Percentiles rank a stretch among this genome's conserved stretches.
These are phyloP conservation scores for Citrus mangshanensis DNA, from an alignment of 345 rosid species.

Conservation along the genomic window DNA sequence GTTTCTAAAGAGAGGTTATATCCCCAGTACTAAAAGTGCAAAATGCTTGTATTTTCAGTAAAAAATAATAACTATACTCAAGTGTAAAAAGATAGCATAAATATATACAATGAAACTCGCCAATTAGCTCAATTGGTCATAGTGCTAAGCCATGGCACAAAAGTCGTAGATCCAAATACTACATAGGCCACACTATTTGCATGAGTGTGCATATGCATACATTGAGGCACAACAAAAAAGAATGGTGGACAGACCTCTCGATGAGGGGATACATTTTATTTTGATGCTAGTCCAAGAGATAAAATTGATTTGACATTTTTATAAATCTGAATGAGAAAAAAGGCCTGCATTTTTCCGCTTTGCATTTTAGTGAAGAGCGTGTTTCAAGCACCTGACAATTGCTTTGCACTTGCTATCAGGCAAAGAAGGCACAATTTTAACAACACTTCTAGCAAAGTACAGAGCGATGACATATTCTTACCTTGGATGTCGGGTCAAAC, in stretches of 20 bases:
- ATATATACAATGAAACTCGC: background rate
- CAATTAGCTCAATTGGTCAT: background rate
- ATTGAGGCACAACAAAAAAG: background rate
- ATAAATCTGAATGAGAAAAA: background rate
- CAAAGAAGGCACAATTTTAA: background rate
- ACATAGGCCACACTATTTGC: background rate
- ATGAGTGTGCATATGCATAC: background rate
- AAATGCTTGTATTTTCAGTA: background rate
- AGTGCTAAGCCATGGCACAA: background rate
- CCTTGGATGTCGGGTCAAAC: slow-evolving; percentile 97
- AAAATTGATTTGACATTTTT: background rate
- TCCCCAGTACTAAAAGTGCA: background rate
- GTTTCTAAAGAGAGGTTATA: background rate
- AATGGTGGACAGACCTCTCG: background rate
- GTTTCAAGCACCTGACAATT: background rate
- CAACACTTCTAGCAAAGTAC: background rate
- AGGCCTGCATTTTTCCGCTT: background rate
- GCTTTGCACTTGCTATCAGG: background rate
- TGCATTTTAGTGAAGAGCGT: background rate
- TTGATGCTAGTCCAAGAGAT: background rate
- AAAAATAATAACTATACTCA: background rate
- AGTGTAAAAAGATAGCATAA: background rate
- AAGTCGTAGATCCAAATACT: background rate
- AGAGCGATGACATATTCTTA: slow-evolving; percentile 12
- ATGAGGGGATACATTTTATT: background rate